phyloP scores from a whole-genome alignment of 176 grass and related monocot genomes.

The Phoenix dactylifera region DNA sequence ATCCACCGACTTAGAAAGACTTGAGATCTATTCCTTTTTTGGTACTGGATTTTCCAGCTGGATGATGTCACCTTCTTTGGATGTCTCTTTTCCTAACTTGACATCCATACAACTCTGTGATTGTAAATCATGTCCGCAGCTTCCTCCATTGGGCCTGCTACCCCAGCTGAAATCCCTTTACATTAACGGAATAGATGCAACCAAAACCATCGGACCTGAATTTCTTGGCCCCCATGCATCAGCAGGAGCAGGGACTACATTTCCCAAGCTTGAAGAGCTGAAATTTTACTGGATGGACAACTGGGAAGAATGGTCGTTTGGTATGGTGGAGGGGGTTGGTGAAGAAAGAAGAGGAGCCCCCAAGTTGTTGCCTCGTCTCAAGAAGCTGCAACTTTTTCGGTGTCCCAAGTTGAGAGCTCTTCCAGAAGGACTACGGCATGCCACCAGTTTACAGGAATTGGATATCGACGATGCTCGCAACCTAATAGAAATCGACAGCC shows the following conservation, averaged over 20 bases:
- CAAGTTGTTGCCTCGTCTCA: slow-evolving; percentile 1
- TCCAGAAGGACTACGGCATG: not conserved
- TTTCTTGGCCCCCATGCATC: no score
- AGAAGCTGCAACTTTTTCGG: not conserved
- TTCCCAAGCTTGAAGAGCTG: slow-evolving; percentile 25
- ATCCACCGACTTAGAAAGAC: no score
- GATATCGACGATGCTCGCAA: not conserved
- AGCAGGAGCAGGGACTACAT: not conserved
- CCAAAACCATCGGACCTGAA: no score
- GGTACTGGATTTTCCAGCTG: no score
- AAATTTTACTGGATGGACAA: slow-evolving; percentile 15
- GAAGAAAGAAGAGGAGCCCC: not conserved
- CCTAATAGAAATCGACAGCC: slow-evolving; percentile 7
- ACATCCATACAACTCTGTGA: fast-evolving
- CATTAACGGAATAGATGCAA: fast-evolving
- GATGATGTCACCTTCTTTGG: no score
- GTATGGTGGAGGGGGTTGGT: no score
- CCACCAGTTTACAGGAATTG: not conserved
- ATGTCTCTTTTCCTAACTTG: no score
- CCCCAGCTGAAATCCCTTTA: no score
- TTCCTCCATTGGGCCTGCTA: no score
- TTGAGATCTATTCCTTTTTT: no score
- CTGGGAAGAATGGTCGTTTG: slow-evolving; percentile 29
- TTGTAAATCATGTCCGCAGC: no score
- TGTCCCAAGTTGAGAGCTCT: slow-evolving; percentile 25